Evolutionary conservation across 495 filamentous ascomycete genomes (phyloP).

Genomic region (Chlorociboria aeruginascens): DNA sequence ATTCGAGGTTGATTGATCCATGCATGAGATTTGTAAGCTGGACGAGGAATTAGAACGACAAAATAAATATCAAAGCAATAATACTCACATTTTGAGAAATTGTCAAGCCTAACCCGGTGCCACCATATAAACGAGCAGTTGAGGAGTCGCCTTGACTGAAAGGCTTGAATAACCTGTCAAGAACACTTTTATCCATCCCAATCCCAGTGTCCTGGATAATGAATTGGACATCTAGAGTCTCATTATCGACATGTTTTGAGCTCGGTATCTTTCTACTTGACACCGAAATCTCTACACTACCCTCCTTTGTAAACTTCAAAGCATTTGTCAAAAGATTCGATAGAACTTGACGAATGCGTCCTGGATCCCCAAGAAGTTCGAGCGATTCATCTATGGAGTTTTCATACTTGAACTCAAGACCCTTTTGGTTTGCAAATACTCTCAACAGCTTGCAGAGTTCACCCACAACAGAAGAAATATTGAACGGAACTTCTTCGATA

Average conservation of each 20-base stretch:
- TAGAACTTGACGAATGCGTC: slow-evolving; percentile 66
- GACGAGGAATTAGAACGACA: not conserved
- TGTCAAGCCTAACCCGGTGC: slow-evolving; percentile 67
- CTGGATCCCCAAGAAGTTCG: slow-evolving; percentile 57
- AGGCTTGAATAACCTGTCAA: slow-evolving; percentile 63
- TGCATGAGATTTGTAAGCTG: slow-evolving; percentile 71
- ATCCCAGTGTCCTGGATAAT: slow-evolving; percentile 69
- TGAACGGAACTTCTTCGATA: slow-evolving; percentile 67
- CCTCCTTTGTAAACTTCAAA: slow-evolving; percentile 71
- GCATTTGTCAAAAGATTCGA: slow-evolving; percentile 75
- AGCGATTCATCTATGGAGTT: slow-evolving; percentile 22
- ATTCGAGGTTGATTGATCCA: slow-evolving; percentile 53
- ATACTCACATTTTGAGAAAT: slow-evolving; percentile 49
- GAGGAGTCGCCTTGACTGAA: slow-evolving; percentile 76
- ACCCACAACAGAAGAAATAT: slow-evolving; percentile 55
- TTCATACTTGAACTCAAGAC: slow-evolving; percentile 25
- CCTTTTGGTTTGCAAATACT: slow-evolving; percentile 43
- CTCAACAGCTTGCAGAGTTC: slow-evolving; percentile 48
- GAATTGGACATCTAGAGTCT: slow-evolving; percentile 39
- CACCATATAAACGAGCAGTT: slow-evolving; percentile 60
- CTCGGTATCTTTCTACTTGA: slow-evolving; percentile 17
- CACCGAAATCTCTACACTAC: slow-evolving; percentile 44
- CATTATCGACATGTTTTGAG: slow-evolving; percentile 27
- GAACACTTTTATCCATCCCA: slow-evolving; percentile 62
- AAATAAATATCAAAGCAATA: not conserved